Evolutionary conservation across 441 rosid species (phyloP).

Genomic region (Erodium texanum): DNA sequence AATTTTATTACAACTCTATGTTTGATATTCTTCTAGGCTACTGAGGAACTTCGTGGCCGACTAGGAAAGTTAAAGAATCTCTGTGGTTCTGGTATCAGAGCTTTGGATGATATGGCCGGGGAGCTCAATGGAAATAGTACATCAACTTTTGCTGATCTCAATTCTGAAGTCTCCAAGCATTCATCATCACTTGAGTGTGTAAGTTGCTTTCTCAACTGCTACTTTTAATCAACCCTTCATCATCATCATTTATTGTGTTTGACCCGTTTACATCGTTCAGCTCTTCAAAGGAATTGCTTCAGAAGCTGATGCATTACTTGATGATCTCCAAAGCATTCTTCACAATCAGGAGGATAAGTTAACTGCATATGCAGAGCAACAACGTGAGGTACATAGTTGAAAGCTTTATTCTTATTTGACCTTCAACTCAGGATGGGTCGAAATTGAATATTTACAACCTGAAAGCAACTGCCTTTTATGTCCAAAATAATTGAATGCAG

Average conservation of each 20-base stretch:
- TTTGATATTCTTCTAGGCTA: slow-evolving; percentile 45
- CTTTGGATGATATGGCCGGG: slow-evolving; percentile 60
- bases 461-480: not conserved
- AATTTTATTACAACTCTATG: slow-evolving; percentile 12
- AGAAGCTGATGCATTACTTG: slow-evolving; percentile 75
- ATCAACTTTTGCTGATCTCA: slow-evolving; percentile 59
- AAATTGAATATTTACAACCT: slow-evolving; percentile 18
- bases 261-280: slow-evolving; percentile 37
- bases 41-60: slow-evolving; percentile 65
- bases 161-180: slow-evolving; percentile 76
- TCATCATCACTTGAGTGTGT: slow-evolving; percentile 74
- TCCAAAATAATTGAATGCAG: not conserved
- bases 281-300: slow-evolving; percentile 82
- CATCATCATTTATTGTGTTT: slow-evolving; percentile 18
- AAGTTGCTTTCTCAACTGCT: slow-evolving; percentile 26
- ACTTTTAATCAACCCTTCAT: not conserved
- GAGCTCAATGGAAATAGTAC: slow-evolving; percentile 62
- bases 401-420: not conserved
- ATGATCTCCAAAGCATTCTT: slow-evolving; percentile 79
- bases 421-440: slow-evolving; percentile 8
- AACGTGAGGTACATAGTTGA: slow-evolving; percentile 50
- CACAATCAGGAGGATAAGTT: slow-evolving; percentile 73
- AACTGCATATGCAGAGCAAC: slow-evolving; percentile 67
- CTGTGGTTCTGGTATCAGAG: slow-evolving; percentile 66
- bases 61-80: slow-evolving; percentile 53